phyloP scores from a whole-genome alignment of 345 rosid genomes.

The Gynandropsis gynandra region DNA sequence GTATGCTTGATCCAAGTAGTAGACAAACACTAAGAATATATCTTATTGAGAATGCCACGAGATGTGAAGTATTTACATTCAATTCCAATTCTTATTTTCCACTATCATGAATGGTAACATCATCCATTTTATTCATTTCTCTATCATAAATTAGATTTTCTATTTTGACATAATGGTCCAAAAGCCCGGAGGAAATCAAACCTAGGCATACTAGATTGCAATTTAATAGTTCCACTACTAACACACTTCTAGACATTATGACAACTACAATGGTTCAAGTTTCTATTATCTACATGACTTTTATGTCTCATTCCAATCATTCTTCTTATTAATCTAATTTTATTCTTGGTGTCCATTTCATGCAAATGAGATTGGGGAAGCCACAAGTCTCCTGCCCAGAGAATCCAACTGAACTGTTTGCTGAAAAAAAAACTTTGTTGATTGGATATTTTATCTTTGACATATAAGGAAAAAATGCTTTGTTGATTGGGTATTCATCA shows the following conservation, averaged over 20 bases:
- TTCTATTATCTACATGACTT: background rate
- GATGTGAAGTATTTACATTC: constrained; percentile 59
- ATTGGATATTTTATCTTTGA: no score
- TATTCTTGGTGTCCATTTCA: constrained; percentile 19
- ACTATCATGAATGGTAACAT: constrained; percentile 1
- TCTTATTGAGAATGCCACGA: constrained; percentile 82
- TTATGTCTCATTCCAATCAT: background rate
- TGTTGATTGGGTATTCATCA: no score
- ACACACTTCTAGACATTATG: constrained; percentile 76
- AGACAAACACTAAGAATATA: constrained; percentile 84
- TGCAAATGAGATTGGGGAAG: constrained; percentile 96
- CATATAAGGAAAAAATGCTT: no score
- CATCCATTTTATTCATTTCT: constrained; percentile 13
- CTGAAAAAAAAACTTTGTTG: constrained; percentile 73
- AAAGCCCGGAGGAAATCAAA: constrained; percentile 85
- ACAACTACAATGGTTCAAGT: constrained; percentile 99
- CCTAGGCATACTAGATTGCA: constrained; percentile 91
- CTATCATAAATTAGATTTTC: constrained; percentile 60
- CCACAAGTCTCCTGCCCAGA: constrained; percentile 47
- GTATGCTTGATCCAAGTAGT: constrained; percentile 90
- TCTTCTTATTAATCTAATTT: constrained; percentile 3
- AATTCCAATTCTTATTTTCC: constrained; percentile 1
- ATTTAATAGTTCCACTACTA: constrained; percentile 82
- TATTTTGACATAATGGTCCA: constrained; percentile 91
- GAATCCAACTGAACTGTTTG: constrained; percentile 49